Base-by-base conservation (phyloP, 2,329 filamentous ascomycete species). In the Pochonia chlamydosporia region DNA sequence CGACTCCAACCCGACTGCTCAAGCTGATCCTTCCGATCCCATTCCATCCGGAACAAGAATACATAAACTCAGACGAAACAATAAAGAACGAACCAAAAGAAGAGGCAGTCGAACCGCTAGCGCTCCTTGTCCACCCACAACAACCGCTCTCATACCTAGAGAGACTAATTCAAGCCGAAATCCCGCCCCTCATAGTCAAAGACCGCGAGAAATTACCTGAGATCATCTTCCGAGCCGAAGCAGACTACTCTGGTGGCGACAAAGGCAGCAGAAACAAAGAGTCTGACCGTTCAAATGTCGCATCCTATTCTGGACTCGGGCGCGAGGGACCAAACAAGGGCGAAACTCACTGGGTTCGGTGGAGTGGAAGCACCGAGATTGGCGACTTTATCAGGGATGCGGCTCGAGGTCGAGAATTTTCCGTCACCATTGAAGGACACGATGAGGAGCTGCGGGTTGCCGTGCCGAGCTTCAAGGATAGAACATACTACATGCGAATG, bases 301-400 rank as follows among this genome's bases (percentile, higher is more conserved):
- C 87, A 37, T 81, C 79, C 0, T 90, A 89, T 60, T 85, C 80
- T 25, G 85, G 86, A 0, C 73, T 84, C 1, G 86, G 86, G 3
- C 82, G 77, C 40, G 81, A 87, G 56, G 76, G 69, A 14, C 70
- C 63, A 23, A 63, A 61, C 49, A 72, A 56, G 4, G 61, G 66
- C 5, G 69, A 77, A 31, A 69, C 63, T 2, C 61, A 62, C 23
- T 93, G 92, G 71, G 88, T 96, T 3, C 83, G 89, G 25, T 96
- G 91, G 91, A 90, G 85, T 39, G 82, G 83, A 36, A 88, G 84
- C 25, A 96, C 91, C 1, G 91, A 96, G 63, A 86, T 96, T 26
- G 91, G 91, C 9, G 91, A 96, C 67, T 96, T 96, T 60, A 93
- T 96, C 54, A 82, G 89, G 8, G 91, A 96, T 61, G 90, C 91